Evolutionary conservation across 2,329 filamentous ascomycete genomes (phyloP), one percentile per base, ranked within the genome.

Genomic region (Calonectria hongkongensis): DNA sequence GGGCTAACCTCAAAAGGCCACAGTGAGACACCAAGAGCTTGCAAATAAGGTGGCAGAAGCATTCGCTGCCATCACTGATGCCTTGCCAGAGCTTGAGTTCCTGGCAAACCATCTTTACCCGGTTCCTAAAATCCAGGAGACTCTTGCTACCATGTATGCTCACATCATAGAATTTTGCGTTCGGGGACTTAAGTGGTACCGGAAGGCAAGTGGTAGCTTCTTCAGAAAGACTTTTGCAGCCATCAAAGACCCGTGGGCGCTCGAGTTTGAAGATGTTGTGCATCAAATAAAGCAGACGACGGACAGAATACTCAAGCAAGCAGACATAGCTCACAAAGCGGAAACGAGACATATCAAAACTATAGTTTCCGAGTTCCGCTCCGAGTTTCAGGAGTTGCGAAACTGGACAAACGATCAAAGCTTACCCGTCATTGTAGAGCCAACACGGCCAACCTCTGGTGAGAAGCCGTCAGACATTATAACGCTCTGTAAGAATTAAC

Each of bases 131-230:
- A 74, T 74, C 18, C 72, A 72, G 25, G 12, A 33, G 4, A 71
- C 70, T 2, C 36, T 74, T 43, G 72, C 72, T 6, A 50, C 39
- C 51, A 69, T 74, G 7, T 72, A 74, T 27, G 43, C 45, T 0
- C 60, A 74, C n/a, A 66, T 74, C n/a, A 56, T 74, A 47, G 72
- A 74, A 43, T 74, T 74, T 65, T 72, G 72, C 39, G 60, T 66
- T 41, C 51, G 72, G 2, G 72, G 69, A 6, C 36, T 69, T 15
- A 63, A 39, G 16, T 74, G 72, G 72, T 69, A 72, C 36, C 45
- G 4, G 10, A 72, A 66, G 15, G 66, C 47, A 13, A 48, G 25
- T 25, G 39, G 66, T 3, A 43, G 39, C 8, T 45, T 74, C 16
- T 39, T 72, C 2, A 68, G 39, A 18, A 72, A 69, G 21, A 62